A percentile compares a stretch with the other conserved stretches of the same genome.
phyloP scores from a whole-genome alignment of 352 stramenopile genomes.

The Globisporangium cystogenes region DNA sequence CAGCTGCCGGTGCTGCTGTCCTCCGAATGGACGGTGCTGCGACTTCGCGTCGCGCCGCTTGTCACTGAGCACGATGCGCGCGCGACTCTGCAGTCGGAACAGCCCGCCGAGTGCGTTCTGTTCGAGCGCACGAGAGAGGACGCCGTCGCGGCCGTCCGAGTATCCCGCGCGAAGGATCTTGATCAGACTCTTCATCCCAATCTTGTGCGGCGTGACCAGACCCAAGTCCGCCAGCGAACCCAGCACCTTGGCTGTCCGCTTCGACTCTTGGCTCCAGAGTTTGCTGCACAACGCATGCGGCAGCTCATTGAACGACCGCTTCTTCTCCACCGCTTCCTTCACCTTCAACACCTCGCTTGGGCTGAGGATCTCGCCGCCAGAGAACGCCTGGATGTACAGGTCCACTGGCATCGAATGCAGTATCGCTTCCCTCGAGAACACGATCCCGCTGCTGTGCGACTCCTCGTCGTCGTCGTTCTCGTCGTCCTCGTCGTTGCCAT shows the following conservation, averaged over 20 bases:
- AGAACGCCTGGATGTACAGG: constrained; percentile 79
- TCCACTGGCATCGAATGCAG: constrained; percentile 74
- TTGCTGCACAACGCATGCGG: constrained; percentile 42
- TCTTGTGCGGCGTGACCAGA: constrained; percentile 70
- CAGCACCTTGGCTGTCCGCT: constrained; percentile 66
- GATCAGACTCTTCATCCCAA: constrained; percentile 76
- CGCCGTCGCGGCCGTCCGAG: constrained; percentile 58
- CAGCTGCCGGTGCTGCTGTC: constrained; percentile 1
- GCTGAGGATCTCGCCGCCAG: constrained; percentile 52
- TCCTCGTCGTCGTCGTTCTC: not conserved
- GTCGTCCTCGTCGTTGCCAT: constrained; percentile 23
- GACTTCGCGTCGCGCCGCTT: not conserved
- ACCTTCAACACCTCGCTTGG: constrained; percentile 44
- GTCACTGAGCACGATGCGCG: constrained; percentile 52
- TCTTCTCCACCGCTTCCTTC: constrained; percentile 45
- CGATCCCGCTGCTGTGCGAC: constrained; percentile 25
- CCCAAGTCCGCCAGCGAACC: constrained; percentile 63
- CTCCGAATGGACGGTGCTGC: not conserved
- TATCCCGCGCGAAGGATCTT: constrained; percentile 66
- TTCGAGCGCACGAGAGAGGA: constrained; percentile 59
- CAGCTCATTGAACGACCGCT: constrained; percentile 38
- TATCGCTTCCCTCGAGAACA: constrained; percentile 74
- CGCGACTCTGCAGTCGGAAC: constrained; percentile 46
- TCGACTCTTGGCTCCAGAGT: constrained; percentile 65
- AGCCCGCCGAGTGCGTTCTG: constrained; percentile 68